These are phyloP conservation scores for Exobasidium rhododendri DNA, from an alignment of 1,284 basidiomycete genomes.

Conservation along the genomic window DNA sequence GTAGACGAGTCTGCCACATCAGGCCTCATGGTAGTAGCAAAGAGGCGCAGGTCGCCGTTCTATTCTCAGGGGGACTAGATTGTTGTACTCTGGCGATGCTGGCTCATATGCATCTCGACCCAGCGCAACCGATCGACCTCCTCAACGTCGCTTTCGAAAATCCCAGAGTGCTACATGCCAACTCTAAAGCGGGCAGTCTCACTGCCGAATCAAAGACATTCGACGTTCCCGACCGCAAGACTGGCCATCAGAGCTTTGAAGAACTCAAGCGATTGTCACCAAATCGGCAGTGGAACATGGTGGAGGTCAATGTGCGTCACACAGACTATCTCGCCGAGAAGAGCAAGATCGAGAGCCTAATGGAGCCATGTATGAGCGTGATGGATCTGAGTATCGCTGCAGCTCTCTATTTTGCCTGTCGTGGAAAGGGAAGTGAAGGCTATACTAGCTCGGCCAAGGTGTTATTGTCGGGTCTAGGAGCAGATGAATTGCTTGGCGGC, in stretches of 20 bases:
- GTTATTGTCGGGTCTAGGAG: conserved; percentile 84
- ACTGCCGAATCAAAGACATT: conserved; percentile 6
- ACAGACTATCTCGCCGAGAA: conserved; percentile 60
- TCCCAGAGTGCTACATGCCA: conserved; percentile 63
- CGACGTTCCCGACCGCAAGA: conserved; percentile 79
- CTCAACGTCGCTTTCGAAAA: conserved; percentile 96
- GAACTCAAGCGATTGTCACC: conserved; percentile 74
- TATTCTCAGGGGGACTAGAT: conserved; percentile 96
- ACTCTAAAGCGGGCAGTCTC: conserved; percentile 12
- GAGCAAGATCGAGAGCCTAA: conserved; percentile 20
- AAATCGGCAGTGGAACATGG: conserved; percentile 80
- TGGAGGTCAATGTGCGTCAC: conserved; percentile 80
- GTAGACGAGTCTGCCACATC: conserved; percentile 58
- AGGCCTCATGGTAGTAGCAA: conserved; percentile 23
- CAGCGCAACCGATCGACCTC: conserved; percentile 77
- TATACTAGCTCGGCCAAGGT: conserved; percentile 65
- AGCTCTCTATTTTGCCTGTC: conserved; percentile 88
- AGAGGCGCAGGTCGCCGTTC: conserved; percentile 66
- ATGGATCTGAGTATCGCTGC: conserved; percentile 73
- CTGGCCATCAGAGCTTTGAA: conserved; percentile 71
- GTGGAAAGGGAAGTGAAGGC: background rate
- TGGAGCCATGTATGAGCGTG: conserved; percentile 36
- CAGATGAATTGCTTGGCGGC: conserved; percentile 91
- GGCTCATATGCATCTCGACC: conserved; percentile 61
- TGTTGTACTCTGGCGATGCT: conserved; percentile 78